Percentiles rank a stretch among this genome's conserved stretches.
Conservation (phyloP, 306 rosid genomes). For the Cucumis melo region DNA sequence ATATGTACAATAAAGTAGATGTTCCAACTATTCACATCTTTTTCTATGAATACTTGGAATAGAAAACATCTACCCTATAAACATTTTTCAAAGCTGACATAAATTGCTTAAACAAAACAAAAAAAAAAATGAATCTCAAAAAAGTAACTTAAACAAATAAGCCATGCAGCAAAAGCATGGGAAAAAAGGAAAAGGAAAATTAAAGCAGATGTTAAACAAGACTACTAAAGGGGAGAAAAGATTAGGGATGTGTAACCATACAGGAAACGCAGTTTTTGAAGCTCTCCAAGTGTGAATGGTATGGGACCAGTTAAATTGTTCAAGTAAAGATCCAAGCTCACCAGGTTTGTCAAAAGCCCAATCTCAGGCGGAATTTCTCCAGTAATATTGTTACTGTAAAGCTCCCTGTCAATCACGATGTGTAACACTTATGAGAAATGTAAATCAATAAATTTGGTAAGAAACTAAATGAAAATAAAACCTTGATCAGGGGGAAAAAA, state of each 20-base stretch:
- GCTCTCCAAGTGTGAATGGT: slow-evolving; percentile 78
- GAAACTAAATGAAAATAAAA: background rate
- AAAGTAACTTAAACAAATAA: background rate
- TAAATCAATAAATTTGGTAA: background rate
- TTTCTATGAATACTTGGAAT: background rate
- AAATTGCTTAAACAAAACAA: background rate
- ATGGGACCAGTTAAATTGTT: slow-evolving; percentile 77
- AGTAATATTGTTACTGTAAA: slow-evolving; percentile 81
- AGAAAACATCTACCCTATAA: background rate
- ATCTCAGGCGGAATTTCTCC: slow-evolving; percentile 81
- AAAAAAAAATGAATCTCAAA: background rate
- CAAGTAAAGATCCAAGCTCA: slow-evolving; percentile 95
- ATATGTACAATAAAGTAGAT: background rate
- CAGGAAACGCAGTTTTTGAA: slow-evolving; percentile 88
- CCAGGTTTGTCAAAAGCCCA: slow-evolving; percentile 91
- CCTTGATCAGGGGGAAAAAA: background rate
- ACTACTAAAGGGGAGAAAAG: slow-evolving; percentile 1
- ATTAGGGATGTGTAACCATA: slow-evolving; percentile 28
- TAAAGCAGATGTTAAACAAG: background rate
- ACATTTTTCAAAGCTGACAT: background rate
- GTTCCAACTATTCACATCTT: background rate
- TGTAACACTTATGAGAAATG: background rate
- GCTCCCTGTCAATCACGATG: slow-evolving; percentile 48
- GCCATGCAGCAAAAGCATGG: background rate
- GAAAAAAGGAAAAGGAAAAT: background rate